phyloP scores from a whole-genome alignment of 805 yeast species.

The Nakazawaea wickerhamii region DNA sequence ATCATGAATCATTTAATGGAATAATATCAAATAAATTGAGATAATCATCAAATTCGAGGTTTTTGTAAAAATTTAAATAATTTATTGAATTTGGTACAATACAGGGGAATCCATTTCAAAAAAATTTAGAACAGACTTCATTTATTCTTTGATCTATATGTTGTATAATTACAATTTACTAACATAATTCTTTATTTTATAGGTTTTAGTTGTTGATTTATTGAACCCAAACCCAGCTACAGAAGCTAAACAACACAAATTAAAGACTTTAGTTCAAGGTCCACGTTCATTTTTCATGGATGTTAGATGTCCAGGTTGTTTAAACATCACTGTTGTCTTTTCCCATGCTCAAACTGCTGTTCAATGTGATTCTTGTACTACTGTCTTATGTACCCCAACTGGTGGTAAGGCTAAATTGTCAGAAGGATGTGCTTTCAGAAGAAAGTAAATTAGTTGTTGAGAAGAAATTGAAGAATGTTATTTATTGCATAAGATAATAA shows the following conservation, averaged over 20 bases:
- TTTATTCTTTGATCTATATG: not conserved
- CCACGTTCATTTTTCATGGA: slow-evolving; percentile 99
- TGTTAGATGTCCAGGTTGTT: slow-evolving; percentile 99
- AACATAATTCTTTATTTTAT: slow-evolving; percentile 12
- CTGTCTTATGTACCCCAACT: slow-evolving; percentile 97
- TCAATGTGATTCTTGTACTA: slow-evolving; percentile 97
- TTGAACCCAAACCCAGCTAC: slow-evolving; percentile 96
- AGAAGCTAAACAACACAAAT: slow-evolving; percentile 95
- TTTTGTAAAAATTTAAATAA: not conserved
- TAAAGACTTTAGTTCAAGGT: slow-evolving; percentile 92
- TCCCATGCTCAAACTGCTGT: slow-evolving; percentile 99
- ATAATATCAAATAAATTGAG: not conserved
- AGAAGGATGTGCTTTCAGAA: slow-evolving; percentile 99
- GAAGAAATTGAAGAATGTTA: not conserved
- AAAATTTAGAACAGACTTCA: not conserved
- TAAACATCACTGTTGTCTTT: slow-evolving; percentile 98
- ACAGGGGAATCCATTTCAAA: slow-evolving; percentile 6
- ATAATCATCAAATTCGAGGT: not conserved
- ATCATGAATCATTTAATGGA: not conserved
- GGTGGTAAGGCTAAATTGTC: slow-evolving; percentile 99
- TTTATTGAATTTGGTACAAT: not conserved
- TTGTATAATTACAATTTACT: not conserved
- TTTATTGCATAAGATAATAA: not conserved
- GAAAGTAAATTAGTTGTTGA: slow-evolving; percentile 58
- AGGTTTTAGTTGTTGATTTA: slow-evolving; percentile 99